A percentile compares a stretch with the other conserved stretches of the same genome.
Conservation (phyloP, 306 rosid genomes). For the Dalbergia cultrata region DNA sequence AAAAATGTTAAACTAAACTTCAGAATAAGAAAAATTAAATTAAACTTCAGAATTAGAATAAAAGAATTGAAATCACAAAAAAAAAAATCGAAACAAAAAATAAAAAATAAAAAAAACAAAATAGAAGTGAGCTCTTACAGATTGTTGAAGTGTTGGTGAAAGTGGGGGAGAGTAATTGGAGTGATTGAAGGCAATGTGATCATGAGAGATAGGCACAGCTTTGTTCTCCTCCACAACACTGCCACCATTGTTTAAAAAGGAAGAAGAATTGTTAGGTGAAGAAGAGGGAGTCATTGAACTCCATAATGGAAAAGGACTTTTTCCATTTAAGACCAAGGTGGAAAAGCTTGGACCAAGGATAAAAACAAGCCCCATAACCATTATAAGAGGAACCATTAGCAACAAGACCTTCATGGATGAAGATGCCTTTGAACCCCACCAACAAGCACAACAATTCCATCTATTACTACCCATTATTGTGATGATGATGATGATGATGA, state of each 20-base stretch:
- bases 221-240: slow-evolving; percentile 32
- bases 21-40: background rate
- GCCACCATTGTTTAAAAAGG: background rate
- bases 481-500: background rate
- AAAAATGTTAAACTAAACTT: too few relatives aligned
- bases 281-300: slow-evolving; percentile 36
- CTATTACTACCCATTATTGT: slow-evolving; percentile 41
- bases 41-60: too few relatives aligned
- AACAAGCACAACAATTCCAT: slow-evolving; percentile 40
- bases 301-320: slow-evolving; percentile 7
- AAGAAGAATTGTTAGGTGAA: background rate
- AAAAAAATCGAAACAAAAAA: background rate
- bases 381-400: slow-evolving; percentile 57
- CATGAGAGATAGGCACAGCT: slow-evolving; percentile 36
- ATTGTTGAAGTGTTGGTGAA: slow-evolving; percentile 41
- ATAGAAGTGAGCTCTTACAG: slow-evolving; percentile 49
- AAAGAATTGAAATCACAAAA: background rate
- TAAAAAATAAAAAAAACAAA: background rate
- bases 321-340: slow-evolving; percentile 43
- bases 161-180: slow-evolving; percentile 51
- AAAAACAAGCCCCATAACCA: slow-evolving; percentile 59
- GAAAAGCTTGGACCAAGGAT: slow-evolving; percentile 53
- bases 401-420: slow-evolving; percentile 46
- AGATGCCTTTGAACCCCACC: slow-evolving; percentile 36
- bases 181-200: slow-evolving; percentile 37